Evolutionary conservation across 257 asterid genomes (phyloP).

Genomic region (Datura wrightii): DNA sequence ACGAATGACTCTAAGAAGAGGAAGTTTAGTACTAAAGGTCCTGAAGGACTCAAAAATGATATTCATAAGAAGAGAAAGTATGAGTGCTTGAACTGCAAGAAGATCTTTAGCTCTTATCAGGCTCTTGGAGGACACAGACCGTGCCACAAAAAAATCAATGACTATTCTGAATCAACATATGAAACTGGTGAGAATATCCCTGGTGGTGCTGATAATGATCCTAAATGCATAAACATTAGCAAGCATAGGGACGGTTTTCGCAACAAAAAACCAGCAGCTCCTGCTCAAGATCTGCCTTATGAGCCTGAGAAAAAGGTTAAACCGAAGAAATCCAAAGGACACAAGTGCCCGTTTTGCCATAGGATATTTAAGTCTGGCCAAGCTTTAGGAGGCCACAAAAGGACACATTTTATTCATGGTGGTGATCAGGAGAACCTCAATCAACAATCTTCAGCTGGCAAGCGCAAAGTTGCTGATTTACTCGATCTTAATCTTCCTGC

Average conservation of each 20-base stretch:
- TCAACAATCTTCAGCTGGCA: constrained; percentile 44
- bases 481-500: constrained; percentile 94
- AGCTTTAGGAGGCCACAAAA: constrained; percentile 95
- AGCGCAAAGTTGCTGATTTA: constrained; percentile 56
- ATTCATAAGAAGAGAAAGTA: constrained; percentile 63
- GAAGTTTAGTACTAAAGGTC: constrained; percentile 42
- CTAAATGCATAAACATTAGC: constrained; percentile 35
- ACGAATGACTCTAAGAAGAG: constrained; percentile 44
- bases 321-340: constrained; percentile 62
- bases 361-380: constrained; percentile 91
- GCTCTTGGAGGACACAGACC: constrained; percentile 98
- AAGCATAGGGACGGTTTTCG: constrained; percentile 45
- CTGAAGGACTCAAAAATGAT: constrained; percentile 36
- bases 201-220: constrained; percentile 55
- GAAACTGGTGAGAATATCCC: constrained; percentile 71
- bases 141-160: constrained; percentile 66
- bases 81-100: constrained; percentile 88
- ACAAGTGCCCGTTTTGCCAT: constrained; percentile 72
- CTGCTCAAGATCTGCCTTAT: constrained; percentile 46
- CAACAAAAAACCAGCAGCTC: constrained; percentile 47
- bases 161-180: constrained; percentile 49
- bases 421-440: constrained; percentile 46
- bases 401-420: constrained; percentile 80
- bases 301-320: constrained; percentile 47
- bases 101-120: constrained; percentile 79